Evolutionary conservation across 176 grass and related monocot species (phyloP).

Genomic region (Luzula sylvatica): DNA sequence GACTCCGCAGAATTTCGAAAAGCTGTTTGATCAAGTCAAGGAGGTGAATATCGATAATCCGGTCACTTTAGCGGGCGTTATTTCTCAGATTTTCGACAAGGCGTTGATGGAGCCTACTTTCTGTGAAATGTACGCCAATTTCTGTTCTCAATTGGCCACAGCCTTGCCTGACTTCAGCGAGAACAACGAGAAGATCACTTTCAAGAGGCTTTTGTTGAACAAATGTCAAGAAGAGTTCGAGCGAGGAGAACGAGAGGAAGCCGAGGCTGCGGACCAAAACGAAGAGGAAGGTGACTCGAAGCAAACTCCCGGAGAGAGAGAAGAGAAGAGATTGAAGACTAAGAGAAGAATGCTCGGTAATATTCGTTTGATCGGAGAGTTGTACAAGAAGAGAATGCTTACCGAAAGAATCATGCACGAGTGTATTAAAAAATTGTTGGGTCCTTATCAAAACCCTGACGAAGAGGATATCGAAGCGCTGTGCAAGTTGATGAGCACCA

Average conservation of each 20-base stretch:
- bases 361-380: constrained; percentile 90
- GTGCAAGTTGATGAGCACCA: constrained; percentile 97
- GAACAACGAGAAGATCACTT: constrained; percentile 84
- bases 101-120: constrained; percentile 93
- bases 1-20: constrained; percentile 95
- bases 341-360: constrained; percentile 89
- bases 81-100: constrained; percentile 98
- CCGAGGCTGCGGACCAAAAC: constrained; percentile 61
- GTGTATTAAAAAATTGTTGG: constrained; percentile 81
- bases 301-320: constrained; percentile 74
- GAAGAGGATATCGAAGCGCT: constrained; percentile 90
- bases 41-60: constrained; percentile 71
- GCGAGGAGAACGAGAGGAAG: constrained; percentile 86
- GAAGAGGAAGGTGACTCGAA: constrained; percentile 88
- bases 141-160: constrained; percentile 51
- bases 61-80: constrained; percentile 60
- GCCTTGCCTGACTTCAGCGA: constrained; percentile 62
- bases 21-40: constrained; percentile 73
- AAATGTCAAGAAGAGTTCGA: constrained; percentile 99
- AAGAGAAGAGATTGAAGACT: constrained; percentile 58
- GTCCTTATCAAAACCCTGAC: constrained; percentile 46
- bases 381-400: constrained; percentile 93
- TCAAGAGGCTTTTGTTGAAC: constrained; percentile 76
- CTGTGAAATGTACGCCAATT: constrained; percentile 98
- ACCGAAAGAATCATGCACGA: constrained; percentile 97